A percentile compares a stretch with the other conserved stretches of the same genome.
Conservation (phyloP, 768 basidiomycete genomes). For the Holtermannia corniformis region DNA sequence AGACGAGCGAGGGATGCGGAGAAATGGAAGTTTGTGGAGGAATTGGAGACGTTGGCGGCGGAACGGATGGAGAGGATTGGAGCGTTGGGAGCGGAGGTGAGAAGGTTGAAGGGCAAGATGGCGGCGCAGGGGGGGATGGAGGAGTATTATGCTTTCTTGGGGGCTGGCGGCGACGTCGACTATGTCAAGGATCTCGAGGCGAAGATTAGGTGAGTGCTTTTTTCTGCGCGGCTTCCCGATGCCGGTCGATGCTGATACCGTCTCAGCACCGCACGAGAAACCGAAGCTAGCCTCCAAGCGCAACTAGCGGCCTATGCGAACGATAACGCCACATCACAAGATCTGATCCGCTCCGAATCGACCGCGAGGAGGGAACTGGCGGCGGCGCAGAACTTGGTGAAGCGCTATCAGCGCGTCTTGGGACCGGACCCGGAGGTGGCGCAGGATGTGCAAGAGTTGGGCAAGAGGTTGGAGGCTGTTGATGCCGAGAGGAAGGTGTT, state of each 20-base stretch:
- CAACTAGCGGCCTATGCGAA: slow-evolving; percentile 45
- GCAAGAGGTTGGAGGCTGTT: slow-evolving; percentile 53
- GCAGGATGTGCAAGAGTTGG: slow-evolving; percentile 50
- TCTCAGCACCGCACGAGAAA: slow-evolving; percentile 55
- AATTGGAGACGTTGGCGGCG: slow-evolving; percentile 58
- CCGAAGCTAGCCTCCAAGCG: slow-evolving; percentile 48
- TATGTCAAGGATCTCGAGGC: slow-evolving; percentile 51
- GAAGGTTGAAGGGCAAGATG: slow-evolving; percentile 62
- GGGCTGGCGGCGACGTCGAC: slow-evolving; percentile 43
- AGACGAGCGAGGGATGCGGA: slow-evolving; percentile 56
- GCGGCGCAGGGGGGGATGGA: slow-evolving; percentile 63
- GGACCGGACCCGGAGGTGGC: slow-evolving; percentile 50
- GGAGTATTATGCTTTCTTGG: slow-evolving; percentile 64
- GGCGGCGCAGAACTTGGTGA: slow-evolving; percentile 6
- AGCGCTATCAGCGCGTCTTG: slow-evolving; percentile 54
- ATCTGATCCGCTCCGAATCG: neutral
- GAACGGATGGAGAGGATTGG: slow-evolving; percentile 61
- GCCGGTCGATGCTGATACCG: neutral
- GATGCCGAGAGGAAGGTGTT: slow-evolving; percentile 60
- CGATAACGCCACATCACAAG: neutral
- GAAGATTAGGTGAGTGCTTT: slow-evolving; percentile 50
- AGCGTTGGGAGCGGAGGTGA: slow-evolving; percentile 61
- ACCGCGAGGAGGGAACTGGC: slow-evolving; percentile 12
- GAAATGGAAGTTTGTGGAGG: slow-evolving; percentile 53
- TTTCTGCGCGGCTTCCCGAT: neutral